Percentiles rank a stretch among this genome's conserved stretches.
These are phyloP conservation scores for Aureobasidium pullulans DNA, from an alignment of 2,329 filamentous ascomycete genomes.

Conservation along the genomic window DNA sequence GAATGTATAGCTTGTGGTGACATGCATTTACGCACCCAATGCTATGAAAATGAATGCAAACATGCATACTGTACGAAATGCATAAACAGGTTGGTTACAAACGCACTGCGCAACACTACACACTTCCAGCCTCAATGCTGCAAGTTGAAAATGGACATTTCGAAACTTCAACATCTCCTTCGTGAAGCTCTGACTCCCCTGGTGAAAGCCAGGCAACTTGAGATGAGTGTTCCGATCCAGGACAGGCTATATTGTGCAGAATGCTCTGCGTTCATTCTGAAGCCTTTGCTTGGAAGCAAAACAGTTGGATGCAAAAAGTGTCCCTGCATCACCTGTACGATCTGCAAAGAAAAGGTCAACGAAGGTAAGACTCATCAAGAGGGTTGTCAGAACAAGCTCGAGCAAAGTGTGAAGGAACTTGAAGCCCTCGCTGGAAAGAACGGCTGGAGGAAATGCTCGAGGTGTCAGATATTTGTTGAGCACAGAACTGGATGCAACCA, in stretches of 20 bases:
- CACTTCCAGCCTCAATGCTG: too few relatives aligned
- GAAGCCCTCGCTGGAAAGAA: neutral
- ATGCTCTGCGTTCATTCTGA: neutral
- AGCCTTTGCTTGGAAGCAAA: neutral
- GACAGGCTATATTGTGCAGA: neutral
- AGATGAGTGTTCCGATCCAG: neutral
- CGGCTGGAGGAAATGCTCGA: neutral
- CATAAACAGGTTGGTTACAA: too few relatives aligned
- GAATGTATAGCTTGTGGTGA: too few relatives aligned
- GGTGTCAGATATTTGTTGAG: neutral
- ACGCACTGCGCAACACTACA: too few relatives aligned
- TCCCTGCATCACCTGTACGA: too few relatives aligned
- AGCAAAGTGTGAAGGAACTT: neutral
- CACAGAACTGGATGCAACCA: neutral
- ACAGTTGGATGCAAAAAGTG: neutral
- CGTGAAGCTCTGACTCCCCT: too few relatives aligned
- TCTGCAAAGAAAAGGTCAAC: too few relatives aligned
- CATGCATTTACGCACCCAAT: too few relatives aligned
- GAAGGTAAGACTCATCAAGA: neutral
- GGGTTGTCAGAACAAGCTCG: neutral
- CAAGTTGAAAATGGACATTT: too few relatives aligned
- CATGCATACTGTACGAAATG: too few relatives aligned
- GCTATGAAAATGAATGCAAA: too few relatives aligned
- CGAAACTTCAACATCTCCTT: too few relatives aligned
- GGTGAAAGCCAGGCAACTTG: neutral